phyloP scores from a whole-genome alignment of 371 early-diverging fungal species.

The Mortierella sp. region DNA sequence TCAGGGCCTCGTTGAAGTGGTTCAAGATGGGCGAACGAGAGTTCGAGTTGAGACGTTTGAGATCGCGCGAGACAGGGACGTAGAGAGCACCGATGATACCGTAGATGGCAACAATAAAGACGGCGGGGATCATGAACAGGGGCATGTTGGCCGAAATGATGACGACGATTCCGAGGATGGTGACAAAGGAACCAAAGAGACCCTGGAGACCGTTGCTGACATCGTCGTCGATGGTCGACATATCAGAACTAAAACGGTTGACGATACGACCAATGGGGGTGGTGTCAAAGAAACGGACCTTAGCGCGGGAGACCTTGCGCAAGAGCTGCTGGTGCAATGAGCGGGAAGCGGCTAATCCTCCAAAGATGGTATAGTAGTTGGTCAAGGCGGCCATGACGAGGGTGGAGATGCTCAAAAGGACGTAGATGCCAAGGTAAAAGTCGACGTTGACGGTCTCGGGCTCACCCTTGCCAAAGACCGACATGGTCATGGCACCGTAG shows the following conservation, averaged over 20 bases:
- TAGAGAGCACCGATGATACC: conserved; percentile 71
- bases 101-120: conserved; percentile 61
- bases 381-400: conserved; percentile 56
- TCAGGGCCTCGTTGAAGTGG: conserved; percentile 80
- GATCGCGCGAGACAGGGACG: conserved; percentile 78
- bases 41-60: conserved; percentile 86
- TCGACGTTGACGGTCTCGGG: conserved; percentile 55
- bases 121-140: conserved; percentile 64
- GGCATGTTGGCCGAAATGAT: conserved; percentile 75
- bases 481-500: conserved; percentile 30
- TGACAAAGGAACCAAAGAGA: conserved; percentile 61
- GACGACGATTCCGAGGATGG: conserved; percentile 73
- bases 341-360: conserved; percentile 61
- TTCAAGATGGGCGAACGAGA: conserved; percentile 83
- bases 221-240: conserved; percentile 65
- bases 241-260: conserved; percentile 84
- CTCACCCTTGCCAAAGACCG: conserved; percentile 33
- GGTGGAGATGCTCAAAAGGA: conserved; percentile 62
- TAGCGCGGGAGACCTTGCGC: conserved; percentile 67
- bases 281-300: conserved; percentile 85
- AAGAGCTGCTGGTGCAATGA: conserved; percentile 64
- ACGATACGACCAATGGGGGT: conserved; percentile 91
- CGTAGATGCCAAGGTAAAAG: conserved; percentile 62
- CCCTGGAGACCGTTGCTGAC: conserved; percentile 62
- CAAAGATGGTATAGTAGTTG: conserved; percentile 61